Conservation (phyloP, 208 protist genomes). For the Trypanosoma brucei region DNA sequence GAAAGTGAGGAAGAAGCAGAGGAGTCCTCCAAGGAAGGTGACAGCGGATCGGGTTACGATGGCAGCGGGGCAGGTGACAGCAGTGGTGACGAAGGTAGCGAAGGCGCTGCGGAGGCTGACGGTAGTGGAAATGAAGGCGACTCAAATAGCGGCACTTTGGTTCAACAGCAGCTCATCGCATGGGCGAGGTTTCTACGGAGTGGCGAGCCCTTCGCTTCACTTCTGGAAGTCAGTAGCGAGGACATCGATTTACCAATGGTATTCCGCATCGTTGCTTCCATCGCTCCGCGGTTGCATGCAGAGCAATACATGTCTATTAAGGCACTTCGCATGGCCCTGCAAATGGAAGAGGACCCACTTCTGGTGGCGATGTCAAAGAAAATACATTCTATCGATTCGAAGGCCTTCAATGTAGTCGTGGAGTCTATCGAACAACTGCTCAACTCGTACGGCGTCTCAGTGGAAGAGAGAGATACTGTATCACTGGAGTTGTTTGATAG, state of each 20-base stretch:
- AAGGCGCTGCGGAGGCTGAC: slow-evolving; percentile 18
- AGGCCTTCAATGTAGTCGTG: slow-evolving; percentile 34
- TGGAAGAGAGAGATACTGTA: slow-evolving; percentile 38
- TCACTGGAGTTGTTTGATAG: slow-evolving; percentile 28
- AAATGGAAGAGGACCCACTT: slow-evolving; percentile 21
- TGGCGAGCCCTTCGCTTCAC: slow-evolving; percentile 21
- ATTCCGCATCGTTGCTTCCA: slow-evolving; percentile 35
- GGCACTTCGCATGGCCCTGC: slow-evolving; percentile 57
- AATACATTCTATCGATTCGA: slow-evolving; percentile 42
- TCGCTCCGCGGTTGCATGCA: slow-evolving; percentile 54
- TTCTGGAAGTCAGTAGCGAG: slow-evolving; percentile 29
- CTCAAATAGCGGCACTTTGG: slow-evolving; percentile 18
- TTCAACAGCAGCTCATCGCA: slow-evolving; percentile 23
- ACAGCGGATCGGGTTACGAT: neutral
- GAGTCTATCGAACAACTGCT: slow-evolving; percentile 33
- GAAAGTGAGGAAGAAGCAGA: slow-evolving; percentile 5
- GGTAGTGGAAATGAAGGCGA: slow-evolving; percentile 1
- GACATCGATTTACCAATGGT: slow-evolving; percentile 29
- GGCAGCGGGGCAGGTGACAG: neutral
- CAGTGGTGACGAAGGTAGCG: slow-evolving; percentile 11
- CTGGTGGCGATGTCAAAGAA: slow-evolving; percentile 47
- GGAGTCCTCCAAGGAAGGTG: neutral
- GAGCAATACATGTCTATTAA: slow-evolving; percentile 79
- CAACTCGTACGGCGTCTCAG: slow-evolving; percentile 34
- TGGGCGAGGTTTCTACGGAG: slow-evolving; percentile 40